Evolutionary conservation across 768 basidiomycete species (phyloP).

Genomic region (Mycena rosella): DNA sequence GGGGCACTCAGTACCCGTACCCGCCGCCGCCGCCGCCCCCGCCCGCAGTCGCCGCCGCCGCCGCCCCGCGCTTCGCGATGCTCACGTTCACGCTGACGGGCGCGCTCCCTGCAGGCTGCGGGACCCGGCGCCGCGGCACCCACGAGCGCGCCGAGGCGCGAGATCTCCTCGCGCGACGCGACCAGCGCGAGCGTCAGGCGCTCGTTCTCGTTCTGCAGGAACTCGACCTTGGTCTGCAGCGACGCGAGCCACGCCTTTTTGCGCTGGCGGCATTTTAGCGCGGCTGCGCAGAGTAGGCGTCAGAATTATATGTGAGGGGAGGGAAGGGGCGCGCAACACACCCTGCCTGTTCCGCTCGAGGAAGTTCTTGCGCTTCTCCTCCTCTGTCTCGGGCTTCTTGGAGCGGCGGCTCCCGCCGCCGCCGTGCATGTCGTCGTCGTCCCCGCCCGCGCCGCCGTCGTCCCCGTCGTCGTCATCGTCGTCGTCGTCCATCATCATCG

Average conservation of each 20-base stretch:
- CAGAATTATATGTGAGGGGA: not conserved
- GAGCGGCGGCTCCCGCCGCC: constrained; percentile 44
- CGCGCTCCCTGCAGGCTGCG: constrained; percentile 22
- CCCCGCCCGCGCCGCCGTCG: constrained; percentile 46
- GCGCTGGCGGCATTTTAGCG: constrained; percentile 98
- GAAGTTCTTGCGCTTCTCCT: constrained; percentile 97
- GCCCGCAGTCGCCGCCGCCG: not conserved
- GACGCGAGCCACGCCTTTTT: constrained; percentile 98
- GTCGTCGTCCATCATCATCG: constrained; percentile 49
- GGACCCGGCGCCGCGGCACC: constrained; percentile 72
- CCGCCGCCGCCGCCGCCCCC: constrained; percentile 18
- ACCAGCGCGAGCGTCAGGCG: constrained; percentile 89
- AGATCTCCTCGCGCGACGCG: constrained; percentile 91
- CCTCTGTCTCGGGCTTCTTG: constrained; percentile 96
- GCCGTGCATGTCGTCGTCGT: constrained; percentile 38
- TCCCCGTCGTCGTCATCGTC: constrained; percentile 56
- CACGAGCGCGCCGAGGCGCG: constrained; percentile 81
- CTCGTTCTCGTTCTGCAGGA: constrained; percentile 93
- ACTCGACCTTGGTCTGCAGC: constrained; percentile 95
- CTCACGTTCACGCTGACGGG: constrained; percentile 35
- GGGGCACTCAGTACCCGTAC: constrained; percentile 29
- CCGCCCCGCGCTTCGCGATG: constrained; percentile 17
- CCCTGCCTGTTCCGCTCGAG: constrained; percentile 98
- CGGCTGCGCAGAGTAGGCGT: constrained; percentile 66
- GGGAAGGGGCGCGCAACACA: constrained; percentile 51